Evolutionary conservation across 257 asterid genomes (phyloP), one percentile per base, ranked within the genome.

Genomic region (Mitragyna speciosa): DNA sequence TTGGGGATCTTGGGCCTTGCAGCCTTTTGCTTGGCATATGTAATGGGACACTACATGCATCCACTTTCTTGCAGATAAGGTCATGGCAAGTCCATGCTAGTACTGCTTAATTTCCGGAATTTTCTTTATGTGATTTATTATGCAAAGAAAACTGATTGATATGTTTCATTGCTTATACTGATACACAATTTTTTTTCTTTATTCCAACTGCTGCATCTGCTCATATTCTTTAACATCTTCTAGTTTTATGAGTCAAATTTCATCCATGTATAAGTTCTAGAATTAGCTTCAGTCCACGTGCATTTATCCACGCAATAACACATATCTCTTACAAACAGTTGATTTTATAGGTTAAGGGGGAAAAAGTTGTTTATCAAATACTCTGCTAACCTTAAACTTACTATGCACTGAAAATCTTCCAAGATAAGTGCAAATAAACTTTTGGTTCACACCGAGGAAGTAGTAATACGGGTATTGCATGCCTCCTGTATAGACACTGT

Each of bases 11-110:
- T 19, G 10, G 65, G 78, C 78, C 81, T 85, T 84, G 85, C 87
- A 76, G 82, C 88, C 89, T 76, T 84, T 89, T 86, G 82, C 86
- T 86, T 86, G 89, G 86, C 85, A 83, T 85, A 80, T 83, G 77
- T 82, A 80, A 70, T 81, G 89, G 80, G 83, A 83, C 84, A 80
- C 81, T 84, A 31, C 72, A n/a, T 74, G 84, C 83, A 67, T 81
- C 86, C 85, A 78, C 87, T 86, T 87, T 78, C 82, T 78, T 79
- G 78, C 84, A 79, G 79, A 86, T 81, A 83, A 80, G 80, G 71
- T 78, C 83, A 83, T 89, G 85, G 89, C 89, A 83, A 85, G 76
- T 82, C 81, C 76, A 88, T 80, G 91, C 85, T 88, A 82, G 78
- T 78, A 41, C 77, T 78, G 64, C 75, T 78, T 45, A 45, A 68